phyloP scores from a whole-genome alignment of 2,329 filamentous ascomycete genomes.

The Fusarium redolens region DNA sequence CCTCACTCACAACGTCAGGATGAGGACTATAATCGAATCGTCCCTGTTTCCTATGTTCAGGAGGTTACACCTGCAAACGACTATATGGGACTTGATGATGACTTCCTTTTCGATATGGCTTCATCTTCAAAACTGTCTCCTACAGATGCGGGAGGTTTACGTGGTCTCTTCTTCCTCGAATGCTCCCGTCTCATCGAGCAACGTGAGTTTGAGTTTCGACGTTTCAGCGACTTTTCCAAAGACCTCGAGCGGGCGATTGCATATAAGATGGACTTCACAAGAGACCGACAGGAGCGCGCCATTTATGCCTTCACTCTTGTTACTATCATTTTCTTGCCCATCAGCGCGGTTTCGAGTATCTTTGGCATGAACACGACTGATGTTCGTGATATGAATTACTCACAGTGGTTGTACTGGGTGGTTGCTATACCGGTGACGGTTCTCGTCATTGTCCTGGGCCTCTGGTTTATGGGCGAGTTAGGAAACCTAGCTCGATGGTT shows the following conservation, averaged over 20 bases:
- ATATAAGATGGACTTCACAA: conserved; percentile 55
- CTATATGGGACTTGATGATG: conserved; percentile 40
- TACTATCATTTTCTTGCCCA: conserved; percentile 61
- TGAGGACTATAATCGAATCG: conserved; percentile 10
- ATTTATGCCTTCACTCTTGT: conserved; percentile 63
- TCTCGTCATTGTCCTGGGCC: conserved; percentile 51
- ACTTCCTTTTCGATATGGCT: conserved; percentile 43
- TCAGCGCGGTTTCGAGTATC: conserved; percentile 59
- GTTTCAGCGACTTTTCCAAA: conserved; percentile 46
- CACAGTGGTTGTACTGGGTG: conserved; percentile 63
- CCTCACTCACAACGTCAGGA: conserved; percentile 14
- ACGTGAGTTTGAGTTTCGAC: conserved; percentile 50
- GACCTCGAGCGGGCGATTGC: conserved; percentile 47
- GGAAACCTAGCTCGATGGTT: conserved; percentile 49
- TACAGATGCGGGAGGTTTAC: conserved; percentile 52
- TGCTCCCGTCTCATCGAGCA: conserved; percentile 53
- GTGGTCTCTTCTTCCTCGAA: conserved; percentile 54
- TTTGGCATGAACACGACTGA: conserved; percentile 66
- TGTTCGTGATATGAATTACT: conserved; percentile 60
- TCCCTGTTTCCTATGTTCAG: neutral
- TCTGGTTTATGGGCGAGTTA: conserved; percentile 59
- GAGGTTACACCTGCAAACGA: conserved; percentile 24
- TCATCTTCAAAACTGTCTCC: conserved; percentile 50
- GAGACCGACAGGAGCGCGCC: conserved; percentile 59
- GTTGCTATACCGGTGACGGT: conserved; percentile 60